Base-by-base conservation (phyloP, 2,329 filamentous ascomycete genomes). In the Colletotrichum abscissum region DNA sequence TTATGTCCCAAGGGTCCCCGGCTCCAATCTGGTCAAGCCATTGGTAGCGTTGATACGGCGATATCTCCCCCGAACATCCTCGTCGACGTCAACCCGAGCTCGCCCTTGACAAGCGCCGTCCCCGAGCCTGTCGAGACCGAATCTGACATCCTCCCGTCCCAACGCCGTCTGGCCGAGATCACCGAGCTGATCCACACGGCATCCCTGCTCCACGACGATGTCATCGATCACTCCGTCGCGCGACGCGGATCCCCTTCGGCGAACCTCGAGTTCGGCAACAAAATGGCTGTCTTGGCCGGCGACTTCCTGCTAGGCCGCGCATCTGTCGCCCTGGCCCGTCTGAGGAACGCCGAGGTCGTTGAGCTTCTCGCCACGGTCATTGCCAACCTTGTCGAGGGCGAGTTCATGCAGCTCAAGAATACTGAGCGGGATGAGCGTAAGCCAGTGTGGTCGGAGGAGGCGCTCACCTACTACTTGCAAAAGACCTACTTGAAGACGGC, bases 341-440 rank as follows among this genome's bases (percentile, higher is more conserved):
- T 99, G 72, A 91, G 96, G 38, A 95, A 99, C 80, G 93, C 95
- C 56, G 97, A 99, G 83, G 97, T 99, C 3, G 95, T 95, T 9
- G 97, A 99, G 85, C 89, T 99, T 8, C 87, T 99, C 35, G 95
- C 97, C 4, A 98, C 96, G 1, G 97, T 98, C 55, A 98, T 99
- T 77, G 96, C 97, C 57, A 99, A 99, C 82, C 87, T 99, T 30
- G 95, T 99, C 24, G 97, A 99, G 85, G 97, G 97, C 80, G 97
- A 99, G 84, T 98, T 99, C 86, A 99, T 99, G 97, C 97, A 99
- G 86, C 87, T 99, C 78, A 97, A 98, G 86, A 99, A 99, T 84
- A 98, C 97, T 1, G 94, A 94, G 58, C 88, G 90, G 76, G 96
- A 98, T 81, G 96, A 98, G 86, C 88, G 90, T 76, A 92, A 94